Conservation (phyloP, 1,284 basidiomycete species). For the Ceratobasidium sp. region DNA sequence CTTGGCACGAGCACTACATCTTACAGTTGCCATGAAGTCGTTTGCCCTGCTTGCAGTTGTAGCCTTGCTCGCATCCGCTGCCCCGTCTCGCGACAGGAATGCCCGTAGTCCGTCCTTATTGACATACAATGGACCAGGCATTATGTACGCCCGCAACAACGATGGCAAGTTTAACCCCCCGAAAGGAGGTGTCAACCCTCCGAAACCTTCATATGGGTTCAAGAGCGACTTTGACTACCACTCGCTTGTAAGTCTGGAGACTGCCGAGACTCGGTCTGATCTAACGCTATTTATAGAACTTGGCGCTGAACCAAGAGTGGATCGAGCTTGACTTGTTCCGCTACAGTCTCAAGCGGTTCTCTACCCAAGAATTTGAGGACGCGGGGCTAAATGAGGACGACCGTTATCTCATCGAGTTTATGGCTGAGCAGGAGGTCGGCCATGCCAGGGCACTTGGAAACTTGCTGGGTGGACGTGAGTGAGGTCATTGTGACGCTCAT, state of each 20-base stretch:
- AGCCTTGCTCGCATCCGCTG: conserved; percentile 3
- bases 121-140: conserved; percentile 2
- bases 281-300: conserved; percentile 43
- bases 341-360: conserved; percentile 62
- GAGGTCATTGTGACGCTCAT: not conserved
- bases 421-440: conserved; percentile 66
- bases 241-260: conserved; percentile 53
- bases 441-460: conserved; percentile 60
- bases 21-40: conserved; percentile 14
- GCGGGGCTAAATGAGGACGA: conserved; percentile 63
- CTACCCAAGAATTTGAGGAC: conserved; percentile 60
- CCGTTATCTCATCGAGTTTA: conserved; percentile 60
- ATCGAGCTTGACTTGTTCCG: conserved; percentile 64
- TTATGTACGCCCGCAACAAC: conserved; percentile 4
- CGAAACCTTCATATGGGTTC: conserved; percentile 56
- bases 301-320: conserved; percentile 61
- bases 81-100: conserved; percentile 14
- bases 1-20: not conserved
- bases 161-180: conserved; percentile 28
- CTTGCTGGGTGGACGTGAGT: conserved; percentile 54
- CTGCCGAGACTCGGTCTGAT: conserved; percentile 40
- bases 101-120: conserved; percentile 15
- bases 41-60: conserved; percentile 5
- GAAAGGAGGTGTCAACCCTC: conserved; percentile 46
- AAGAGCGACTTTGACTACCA: conserved; percentile 68